These are phyloP conservation scores for Candida glucosophila DNA, from an alignment of 1,139 yeast genomes.

Conservation along the genomic window DNA sequence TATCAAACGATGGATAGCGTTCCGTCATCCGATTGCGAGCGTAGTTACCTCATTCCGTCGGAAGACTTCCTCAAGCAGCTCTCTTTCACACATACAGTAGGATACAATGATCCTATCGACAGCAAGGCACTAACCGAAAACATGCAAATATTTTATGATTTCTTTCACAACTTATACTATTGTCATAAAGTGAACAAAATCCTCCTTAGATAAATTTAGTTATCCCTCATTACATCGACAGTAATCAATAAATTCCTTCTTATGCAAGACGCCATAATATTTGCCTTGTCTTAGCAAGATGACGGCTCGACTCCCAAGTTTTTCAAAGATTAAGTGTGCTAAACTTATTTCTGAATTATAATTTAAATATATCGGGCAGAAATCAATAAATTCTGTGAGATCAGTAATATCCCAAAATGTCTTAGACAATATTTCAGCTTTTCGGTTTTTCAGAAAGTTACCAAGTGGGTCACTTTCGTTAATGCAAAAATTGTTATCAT, in stretches of 20 bases:
- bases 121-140: constrained; percentile 4
- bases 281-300: constrained; percentile 42
- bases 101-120: not conserved
- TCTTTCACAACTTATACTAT: no score
- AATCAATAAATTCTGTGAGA: constrained; percentile 36
- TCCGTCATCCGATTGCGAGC: constrained; percentile 1
- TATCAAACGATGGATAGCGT: constrained; percentile 9
- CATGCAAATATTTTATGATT: no score
- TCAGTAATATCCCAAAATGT: constrained; percentile 13
- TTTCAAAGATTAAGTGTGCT: constrained; percentile 47
- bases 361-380: constrained; percentile 43
- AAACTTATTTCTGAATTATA: constrained; percentile 43
- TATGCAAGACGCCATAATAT: constrained; percentile 47
- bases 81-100: constrained; percentile 1
- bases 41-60: constrained; percentile 4
- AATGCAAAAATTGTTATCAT: not conserved
- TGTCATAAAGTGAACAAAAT: not conserved
- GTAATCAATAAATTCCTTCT: constrained; percentile 46
- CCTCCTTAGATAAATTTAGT: not conserved
- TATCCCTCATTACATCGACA: constrained; percentile 13
- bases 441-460: not conserved
- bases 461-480: not conserved
- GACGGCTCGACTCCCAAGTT: constrained; percentile 45
- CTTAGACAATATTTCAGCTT: not conserved
- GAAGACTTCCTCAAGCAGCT: constrained; percentile 3